Evolutionary conservation across 306 rosid species (phyloP).

Genomic region (Lagenaria siceraria): DNA sequence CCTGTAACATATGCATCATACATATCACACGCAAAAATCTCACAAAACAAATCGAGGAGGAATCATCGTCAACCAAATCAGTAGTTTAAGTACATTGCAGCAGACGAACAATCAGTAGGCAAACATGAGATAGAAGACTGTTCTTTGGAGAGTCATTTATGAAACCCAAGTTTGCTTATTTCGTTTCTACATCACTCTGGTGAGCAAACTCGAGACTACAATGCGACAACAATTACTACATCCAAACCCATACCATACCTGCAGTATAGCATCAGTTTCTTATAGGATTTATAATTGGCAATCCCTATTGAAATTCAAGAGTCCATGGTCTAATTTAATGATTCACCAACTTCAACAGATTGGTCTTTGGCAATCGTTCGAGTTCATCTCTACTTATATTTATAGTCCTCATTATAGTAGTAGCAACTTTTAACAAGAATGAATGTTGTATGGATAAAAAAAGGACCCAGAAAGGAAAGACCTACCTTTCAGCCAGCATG

Average conservation of each 20-base stretch:
- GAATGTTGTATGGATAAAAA: not conserved
- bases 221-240: not conserved
- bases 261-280: not conserved
- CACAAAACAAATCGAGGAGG: not conserved
- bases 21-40: no score
- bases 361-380: not conserved
- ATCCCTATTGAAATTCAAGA: not conserved
- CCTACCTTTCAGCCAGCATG: constrained; percentile 95
- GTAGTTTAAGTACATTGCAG: not conserved
- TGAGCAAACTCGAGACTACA: not conserved
- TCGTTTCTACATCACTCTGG: not conserved
- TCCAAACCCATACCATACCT: not conserved
- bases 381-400: not conserved
- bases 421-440: not conserved
- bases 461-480: not conserved
- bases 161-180: not conserved
- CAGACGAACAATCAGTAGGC: not conserved
- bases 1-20: constrained; percentile 40
- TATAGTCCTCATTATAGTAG: not conserved
- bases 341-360: not conserved
- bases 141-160: not conserved
- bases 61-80: not conserved
- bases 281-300: not conserved
- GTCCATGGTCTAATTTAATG: not conserved
- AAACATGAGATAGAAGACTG: not conserved